Evolutionary conservation across 2,329 filamentous ascomycete species (phyloP).

Genomic region (Penicillium frequentans): DNA sequence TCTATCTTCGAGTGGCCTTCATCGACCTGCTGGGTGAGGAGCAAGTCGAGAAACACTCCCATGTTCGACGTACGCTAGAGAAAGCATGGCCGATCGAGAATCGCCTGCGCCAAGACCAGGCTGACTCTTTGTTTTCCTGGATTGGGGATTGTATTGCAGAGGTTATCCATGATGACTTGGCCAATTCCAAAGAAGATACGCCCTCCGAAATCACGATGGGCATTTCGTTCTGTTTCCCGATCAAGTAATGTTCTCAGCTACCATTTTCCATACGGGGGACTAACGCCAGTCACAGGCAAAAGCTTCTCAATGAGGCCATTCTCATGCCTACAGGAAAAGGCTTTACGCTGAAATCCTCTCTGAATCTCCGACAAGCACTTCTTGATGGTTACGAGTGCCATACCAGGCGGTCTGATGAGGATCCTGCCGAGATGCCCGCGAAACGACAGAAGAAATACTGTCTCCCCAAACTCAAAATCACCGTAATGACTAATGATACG

Average conservation of each 20-base stretch:
- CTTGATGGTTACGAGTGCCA: constrained; percentile 45
- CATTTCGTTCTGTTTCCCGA: constrained; percentile 46
- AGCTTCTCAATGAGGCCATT: constrained; percentile 50
- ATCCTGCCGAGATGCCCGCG: constrained; percentile 18
- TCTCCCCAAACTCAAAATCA: constrained; percentile 65
- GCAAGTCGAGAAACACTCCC: constrained; percentile 41
- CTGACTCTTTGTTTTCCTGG: constrained; percentile 71
- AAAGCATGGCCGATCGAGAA: constrained; percentile 73
- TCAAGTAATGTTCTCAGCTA: constrained; percentile 32
- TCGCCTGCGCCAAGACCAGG: constrained; percentile 69
- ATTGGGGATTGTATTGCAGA: constrained; percentile 72
- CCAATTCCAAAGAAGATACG: constrained; percentile 28
- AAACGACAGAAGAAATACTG: constrained; percentile 32
- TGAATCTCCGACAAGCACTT: constrained; percentile 35
- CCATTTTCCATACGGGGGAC: neutral
- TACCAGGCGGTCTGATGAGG: constrained; percentile 32
- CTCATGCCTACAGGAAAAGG: constrained; percentile 56
- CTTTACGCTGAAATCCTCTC: constrained; percentile 41
- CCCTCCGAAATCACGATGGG: constrained; percentile 38
- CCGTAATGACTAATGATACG: constrained; percentile 75
- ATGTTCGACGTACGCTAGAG: constrained; percentile 63
- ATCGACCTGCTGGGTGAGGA: constrained; percentile 48
- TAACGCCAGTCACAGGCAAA: constrained; percentile 37
- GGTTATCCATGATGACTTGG: constrained; percentile 58
- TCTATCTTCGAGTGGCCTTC: constrained; percentile 54